Evolutionary conservation across 768 basidiomycete species (phyloP).

Genomic region (Mycena venus): DNA sequence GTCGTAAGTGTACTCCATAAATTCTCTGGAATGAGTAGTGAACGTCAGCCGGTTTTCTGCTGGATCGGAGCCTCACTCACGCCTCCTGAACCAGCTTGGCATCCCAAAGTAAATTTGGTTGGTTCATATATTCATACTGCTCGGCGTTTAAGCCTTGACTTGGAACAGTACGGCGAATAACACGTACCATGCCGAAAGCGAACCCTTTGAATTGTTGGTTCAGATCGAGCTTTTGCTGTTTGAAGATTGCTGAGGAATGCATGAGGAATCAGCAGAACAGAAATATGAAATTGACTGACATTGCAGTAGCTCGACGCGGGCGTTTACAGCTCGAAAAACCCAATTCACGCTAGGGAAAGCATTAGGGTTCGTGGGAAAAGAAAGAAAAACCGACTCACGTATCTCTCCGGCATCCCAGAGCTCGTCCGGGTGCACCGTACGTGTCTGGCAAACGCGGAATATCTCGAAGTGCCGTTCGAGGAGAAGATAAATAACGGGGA

Average conservation of each 20-base stretch:
- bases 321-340: not conserved
- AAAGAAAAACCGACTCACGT: too few relatives aligned
- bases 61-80: not conserved
- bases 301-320: conserved; percentile 1
- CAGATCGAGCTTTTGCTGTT: conserved; percentile 30
- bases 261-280: not conserved
- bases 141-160: not conserved
- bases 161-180: not conserved
- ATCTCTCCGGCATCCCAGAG: conserved; percentile 10
- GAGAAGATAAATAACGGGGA: conserved; percentile 15
- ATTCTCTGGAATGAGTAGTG: conserved; percentile 16
- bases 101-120: conserved; percentile 12
- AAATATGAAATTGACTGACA: not conserved
- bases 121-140: conserved; percentile 29
- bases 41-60: not conserved
- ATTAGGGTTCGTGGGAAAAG: too few relatives aligned
- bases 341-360: too few relatives aligned
- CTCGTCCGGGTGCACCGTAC: conserved; percentile 9
- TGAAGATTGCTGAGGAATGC: conserved; percentile 37
- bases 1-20: conserved; percentile 22
- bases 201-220: conserved; percentile 35
- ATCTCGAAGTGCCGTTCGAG: conserved; percentile 27
- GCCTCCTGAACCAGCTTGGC: conserved; percentile 17
- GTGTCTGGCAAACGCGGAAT: conserved; percentile 12
- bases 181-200: conserved; percentile 42